Conservation (phyloP, 2,329 filamentous ascomycete species). For the Alternaria sp. region DNA sequence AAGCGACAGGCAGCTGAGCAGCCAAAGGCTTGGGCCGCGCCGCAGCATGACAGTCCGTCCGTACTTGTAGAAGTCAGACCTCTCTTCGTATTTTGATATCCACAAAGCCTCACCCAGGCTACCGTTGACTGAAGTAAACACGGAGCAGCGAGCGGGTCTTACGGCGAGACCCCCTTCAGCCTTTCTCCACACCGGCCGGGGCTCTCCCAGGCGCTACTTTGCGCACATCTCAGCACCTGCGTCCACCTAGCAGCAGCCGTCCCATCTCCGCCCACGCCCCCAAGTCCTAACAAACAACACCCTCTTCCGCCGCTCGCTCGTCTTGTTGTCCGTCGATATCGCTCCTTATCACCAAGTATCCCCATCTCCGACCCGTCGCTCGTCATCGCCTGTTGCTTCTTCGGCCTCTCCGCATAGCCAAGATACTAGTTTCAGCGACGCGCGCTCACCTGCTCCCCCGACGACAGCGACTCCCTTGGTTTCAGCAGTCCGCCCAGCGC, state of each 20-base stretch:
- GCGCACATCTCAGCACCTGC: constrained; percentile 5
- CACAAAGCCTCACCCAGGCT: not conserved
- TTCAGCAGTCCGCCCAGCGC: constrained; percentile 21
- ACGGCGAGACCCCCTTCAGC: constrained; percentile 15
- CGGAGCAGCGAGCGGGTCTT: constrained; percentile 9
- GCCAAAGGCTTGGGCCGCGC: not conserved
- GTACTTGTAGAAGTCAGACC: not conserved
- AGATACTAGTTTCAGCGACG: constrained; percentile 34
- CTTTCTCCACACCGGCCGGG: constrained; percentile 21
- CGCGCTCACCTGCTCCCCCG: constrained; percentile 17
- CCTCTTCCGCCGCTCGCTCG: constrained; percentile 8
- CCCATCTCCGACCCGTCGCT: not conserved
- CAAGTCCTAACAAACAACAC: not conserved
- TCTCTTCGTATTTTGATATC: not conserved
- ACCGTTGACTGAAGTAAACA: not conserved
- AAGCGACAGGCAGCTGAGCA: not conserved
- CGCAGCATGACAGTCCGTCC: not conserved
- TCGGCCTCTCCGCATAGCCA: constrained; percentile 33
- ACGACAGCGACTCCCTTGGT: constrained; percentile 17
- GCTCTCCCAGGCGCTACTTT: constrained; percentile 14
- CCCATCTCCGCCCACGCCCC: not conserved
- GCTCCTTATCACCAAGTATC: not conserved
- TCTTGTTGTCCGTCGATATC: not conserved
- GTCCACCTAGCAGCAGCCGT: not conserved
- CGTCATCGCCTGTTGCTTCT: constrained; percentile 3